A percentile compares a stretch with the other conserved stretches of the same genome.
Evolutionary conservation across 495 filamentous ascomycete species (phyloP).

Genomic region (Tuber calosporum): DNA sequence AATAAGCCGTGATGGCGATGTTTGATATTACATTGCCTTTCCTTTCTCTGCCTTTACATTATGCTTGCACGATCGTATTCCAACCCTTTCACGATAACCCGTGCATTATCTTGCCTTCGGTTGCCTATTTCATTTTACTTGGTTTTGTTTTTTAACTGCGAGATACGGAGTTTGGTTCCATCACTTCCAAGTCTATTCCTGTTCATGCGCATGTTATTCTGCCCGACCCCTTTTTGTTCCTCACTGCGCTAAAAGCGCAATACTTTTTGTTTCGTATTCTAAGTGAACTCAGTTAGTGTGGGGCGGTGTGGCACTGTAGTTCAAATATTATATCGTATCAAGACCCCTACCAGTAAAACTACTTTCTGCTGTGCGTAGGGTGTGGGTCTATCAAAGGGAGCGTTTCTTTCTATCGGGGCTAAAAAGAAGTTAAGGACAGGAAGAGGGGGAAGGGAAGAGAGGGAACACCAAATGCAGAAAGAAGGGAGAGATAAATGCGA

Average conservation of each 20-base stretch:
- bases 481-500: too few relatives aligned
- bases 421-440: too few relatives aligned
- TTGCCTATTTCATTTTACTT: not conserved
- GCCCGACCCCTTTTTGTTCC: not conserved
- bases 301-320: not conserved
- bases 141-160: not conserved
- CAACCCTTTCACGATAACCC: slow-evolving; percentile 9
- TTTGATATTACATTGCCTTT: not conserved
- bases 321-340: not conserved
- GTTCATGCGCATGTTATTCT: not conserved
- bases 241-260: not conserved
- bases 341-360: not conserved
- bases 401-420: too few relatives aligned
- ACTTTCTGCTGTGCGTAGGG: not conserved
- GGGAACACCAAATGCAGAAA: too few relatives aligned
- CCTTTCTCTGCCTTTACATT: not conserved
- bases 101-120: slow-evolving; percentile 2
- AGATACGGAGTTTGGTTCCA: slow-evolving; percentile 7
- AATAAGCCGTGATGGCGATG: slow-evolving; percentile 8
- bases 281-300: not conserved
- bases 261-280: not conserved
- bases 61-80: not conserved
- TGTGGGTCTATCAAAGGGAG: too few relatives aligned
- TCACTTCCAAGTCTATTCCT: slow-evolving; percentile 8
- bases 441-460: too few relatives aligned